phyloP scores from a whole-genome alignment of 1,139 yeast species.

The Blastobotrys proliferans region DNA sequence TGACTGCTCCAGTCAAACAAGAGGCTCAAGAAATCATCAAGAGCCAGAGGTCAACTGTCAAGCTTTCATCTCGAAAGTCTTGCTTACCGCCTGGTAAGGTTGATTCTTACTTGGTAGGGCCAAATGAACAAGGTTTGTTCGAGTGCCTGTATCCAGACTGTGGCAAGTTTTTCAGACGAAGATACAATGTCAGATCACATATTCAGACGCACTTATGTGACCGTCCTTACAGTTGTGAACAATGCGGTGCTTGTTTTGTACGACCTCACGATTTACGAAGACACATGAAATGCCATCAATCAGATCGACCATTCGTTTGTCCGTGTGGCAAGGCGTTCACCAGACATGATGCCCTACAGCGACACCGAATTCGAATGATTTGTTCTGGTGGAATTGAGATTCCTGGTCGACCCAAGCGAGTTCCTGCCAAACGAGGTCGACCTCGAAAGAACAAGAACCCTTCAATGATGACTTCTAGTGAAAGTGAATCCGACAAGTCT shows the following conservation, averaged over 20 bases:
- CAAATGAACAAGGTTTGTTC: conserved; percentile 60
- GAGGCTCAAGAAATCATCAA: conserved; percentile 32
- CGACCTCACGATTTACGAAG: conserved; percentile 91
- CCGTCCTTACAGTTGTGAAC: conserved; percentile 70
- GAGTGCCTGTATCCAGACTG: conserved; percentile 77
- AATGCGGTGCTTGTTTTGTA: conserved; percentile 63
- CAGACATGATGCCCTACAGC: conserved; percentile 79
- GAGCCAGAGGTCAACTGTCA: conserved; percentile 28
- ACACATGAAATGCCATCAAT: conserved; percentile 80
- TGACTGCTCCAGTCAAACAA: conserved; percentile 34
- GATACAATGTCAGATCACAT: conserved; percentile 94
- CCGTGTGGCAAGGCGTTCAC: conserved; percentile 92
- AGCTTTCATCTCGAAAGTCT: conserved; percentile 41
- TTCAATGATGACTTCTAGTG: conserved; percentile 7
- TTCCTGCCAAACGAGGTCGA: conserved; percentile 32
- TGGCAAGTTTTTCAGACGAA: conserved; percentile 77
- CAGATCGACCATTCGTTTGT: conserved; percentile 67
- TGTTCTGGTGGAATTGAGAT: conserved; percentile 65
- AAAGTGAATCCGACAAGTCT: conserved; percentile 20
- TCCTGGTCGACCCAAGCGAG: conserved; percentile 32
- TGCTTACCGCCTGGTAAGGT: conserved; percentile 87
- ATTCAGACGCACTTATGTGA: conserved; percentile 96
- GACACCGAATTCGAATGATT: conserved; percentile 75
- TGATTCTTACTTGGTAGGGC: conserved; percentile 79
- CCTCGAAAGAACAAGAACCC: conserved; percentile 27